phyloP scores from a whole-genome alignment of 2,329 filamentous ascomycete genomes.

The Aspergillus spinulosporus region DNA sequence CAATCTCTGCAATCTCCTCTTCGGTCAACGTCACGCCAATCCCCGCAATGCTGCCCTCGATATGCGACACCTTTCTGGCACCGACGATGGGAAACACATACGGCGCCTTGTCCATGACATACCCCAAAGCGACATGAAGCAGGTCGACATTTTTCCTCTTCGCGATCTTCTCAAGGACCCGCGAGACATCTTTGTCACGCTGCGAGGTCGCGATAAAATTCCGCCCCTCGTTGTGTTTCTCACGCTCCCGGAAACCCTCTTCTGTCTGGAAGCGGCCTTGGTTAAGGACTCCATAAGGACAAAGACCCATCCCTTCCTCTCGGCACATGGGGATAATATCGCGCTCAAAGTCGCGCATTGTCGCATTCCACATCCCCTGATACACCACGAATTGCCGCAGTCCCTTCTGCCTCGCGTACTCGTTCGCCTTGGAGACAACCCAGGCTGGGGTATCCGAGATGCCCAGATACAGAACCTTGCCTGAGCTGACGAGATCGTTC shows the following conservation, averaged over 20 bases:
- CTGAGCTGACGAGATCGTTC: constrained; percentile 56
- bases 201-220: constrained; percentile 19
- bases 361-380: constrained; percentile 64
- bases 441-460: constrained; percentile 70
- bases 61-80: constrained; percentile 54
- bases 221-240: constrained; percentile 23
- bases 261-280: constrained; percentile 44
- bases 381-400: constrained; percentile 70
- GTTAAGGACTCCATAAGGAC: constrained; percentile 49
- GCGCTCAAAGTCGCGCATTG: constrained; percentile 65
- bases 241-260: constrained; percentile 31
- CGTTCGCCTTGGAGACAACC: constrained; percentile 52
- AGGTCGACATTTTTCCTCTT: constrained; percentile 9
- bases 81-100: constrained; percentile 59
- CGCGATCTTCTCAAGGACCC: constrained; percentile 14
- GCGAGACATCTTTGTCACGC: constrained; percentile 19
- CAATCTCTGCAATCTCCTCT: constrained; percentile 7
- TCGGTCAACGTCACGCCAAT: constrained; percentile 42
- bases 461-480: constrained; percentile 67
- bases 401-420: constrained; percentile 66
- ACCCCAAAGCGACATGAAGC: constrained; percentile 47
- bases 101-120: constrained; percentile 52
- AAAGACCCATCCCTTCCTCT: constrained; percentile 62
- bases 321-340: constrained; percentile 68
- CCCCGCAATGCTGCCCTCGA: constrained; percentile 58